Evolutionary conservation across 2,329 filamentous ascomycete genomes (phyloP).

Genomic region (Sordariomycetes sp.): DNA sequence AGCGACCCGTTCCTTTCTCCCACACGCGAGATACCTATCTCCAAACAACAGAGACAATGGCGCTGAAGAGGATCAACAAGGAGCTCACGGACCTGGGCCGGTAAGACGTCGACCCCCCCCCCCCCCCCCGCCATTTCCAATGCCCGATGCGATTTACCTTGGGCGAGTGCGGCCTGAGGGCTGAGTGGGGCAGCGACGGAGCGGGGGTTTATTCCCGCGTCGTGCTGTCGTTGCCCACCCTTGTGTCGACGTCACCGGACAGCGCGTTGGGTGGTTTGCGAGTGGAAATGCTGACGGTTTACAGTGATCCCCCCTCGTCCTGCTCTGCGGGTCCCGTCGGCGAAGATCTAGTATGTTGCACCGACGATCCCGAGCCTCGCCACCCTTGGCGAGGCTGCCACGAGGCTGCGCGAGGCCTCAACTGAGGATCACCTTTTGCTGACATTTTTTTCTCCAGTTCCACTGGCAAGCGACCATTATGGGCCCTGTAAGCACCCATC

Average conservation of each 20-base stretch:
- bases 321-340: constrained; percentile 95
- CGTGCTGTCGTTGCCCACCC: background rate
- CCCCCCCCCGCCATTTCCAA: background rate
- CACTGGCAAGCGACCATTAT: constrained; percentile 99
- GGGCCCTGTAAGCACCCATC: constrained; percentile 70
- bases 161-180: background rate
- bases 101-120: constrained; percentile 36
- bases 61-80: constrained; percentile 91
- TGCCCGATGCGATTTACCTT: background rate
- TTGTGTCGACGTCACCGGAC: background rate
- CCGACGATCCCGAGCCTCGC: background rate
- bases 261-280: constrained; percentile 15
- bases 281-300: constrained; percentile 1
- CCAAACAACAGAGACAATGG: constrained; percentile 42
- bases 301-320: constrained; percentile 91
- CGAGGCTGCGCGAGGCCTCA: background rate
- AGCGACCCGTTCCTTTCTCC: background rate
- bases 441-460: constrained; percentile 47
- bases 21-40: background rate
- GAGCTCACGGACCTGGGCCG: constrained; percentile 82
- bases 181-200: background rate
- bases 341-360: constrained; percentile 81
- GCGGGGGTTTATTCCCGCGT: background rate
- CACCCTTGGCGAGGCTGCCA: background rate
- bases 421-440: background rate